A percentile compares a stretch with the other conserved stretches of the same genome.
Evolutionary conservation across 441 rosid genomes (phyloP).

Genomic region (Jatropha multifida): DNA sequence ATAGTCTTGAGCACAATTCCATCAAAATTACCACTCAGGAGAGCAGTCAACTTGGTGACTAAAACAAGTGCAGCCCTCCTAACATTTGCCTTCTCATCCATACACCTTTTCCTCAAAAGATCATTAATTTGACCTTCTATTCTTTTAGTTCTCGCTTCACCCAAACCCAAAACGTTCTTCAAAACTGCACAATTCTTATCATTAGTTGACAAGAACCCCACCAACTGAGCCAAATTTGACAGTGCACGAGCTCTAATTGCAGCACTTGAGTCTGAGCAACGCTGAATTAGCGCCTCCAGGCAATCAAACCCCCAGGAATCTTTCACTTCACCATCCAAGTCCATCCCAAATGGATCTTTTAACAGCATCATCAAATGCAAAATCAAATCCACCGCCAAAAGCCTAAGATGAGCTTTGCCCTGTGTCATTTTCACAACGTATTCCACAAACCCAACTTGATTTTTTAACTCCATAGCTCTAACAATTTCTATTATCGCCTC

Average conservation of each 20-base stretch:
- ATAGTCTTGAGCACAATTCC: constrained; percentile 63
- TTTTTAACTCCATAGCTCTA: constrained; percentile 48
- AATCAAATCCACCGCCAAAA: constrained; percentile 78
- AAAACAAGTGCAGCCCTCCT: constrained; percentile 83
- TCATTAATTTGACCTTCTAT: constrained; percentile 47
- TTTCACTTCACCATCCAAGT: constrained; percentile 28
- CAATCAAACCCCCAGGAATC: constrained; percentile 59
- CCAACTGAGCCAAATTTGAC: constrained; percentile 77
- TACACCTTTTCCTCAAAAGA: constrained; percentile 70
- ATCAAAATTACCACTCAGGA: constrained; percentile 66
- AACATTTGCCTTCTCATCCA: constrained; percentile 88
- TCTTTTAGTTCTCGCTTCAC: constrained; percentile 16
- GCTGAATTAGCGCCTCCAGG: constrained; percentile 63
- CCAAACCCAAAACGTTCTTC: constrained; percentile 55
- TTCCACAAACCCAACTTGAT: constrained; percentile 49
- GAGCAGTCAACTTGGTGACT: constrained; percentile 63
- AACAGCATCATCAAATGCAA: constrained; percentile 48
- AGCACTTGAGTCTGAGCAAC: constrained; percentile 63
- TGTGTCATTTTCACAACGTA: constrained; percentile 66
- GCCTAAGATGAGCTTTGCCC: constrained; percentile 68
- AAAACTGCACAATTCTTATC: constrained; percentile 44
- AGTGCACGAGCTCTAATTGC: constrained; percentile 75
- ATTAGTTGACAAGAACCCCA: constrained; percentile 53
- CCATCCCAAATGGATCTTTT: constrained; percentile 47
- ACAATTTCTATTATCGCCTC: constrained; percentile 79